Percentiles rank a stretch among this genome's conserved stretches.
Conservation (phyloP, 164 flowering plant species). For the Liquidambar formosana region DNA sequence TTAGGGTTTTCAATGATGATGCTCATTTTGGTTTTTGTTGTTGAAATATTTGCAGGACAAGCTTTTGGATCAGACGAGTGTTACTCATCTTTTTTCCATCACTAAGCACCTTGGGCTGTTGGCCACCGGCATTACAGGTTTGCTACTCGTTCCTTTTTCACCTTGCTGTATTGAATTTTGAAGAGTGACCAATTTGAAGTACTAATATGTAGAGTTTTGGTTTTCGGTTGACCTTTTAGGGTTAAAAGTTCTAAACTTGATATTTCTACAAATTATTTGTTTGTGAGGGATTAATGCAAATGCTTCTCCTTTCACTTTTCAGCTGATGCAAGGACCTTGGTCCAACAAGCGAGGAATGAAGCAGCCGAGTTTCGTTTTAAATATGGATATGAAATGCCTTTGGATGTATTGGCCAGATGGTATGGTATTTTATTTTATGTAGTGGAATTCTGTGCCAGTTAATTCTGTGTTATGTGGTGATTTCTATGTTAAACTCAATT, state of each 20-base stretch:
- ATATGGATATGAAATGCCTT: slow-evolving; percentile 98
- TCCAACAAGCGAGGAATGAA: slow-evolving; percentile 96
- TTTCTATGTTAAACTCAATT: too few relatives aligned
- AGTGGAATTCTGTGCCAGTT: too few relatives aligned
- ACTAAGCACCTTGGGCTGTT: slow-evolving; percentile 84
- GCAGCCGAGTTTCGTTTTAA: slow-evolving; percentile 89
- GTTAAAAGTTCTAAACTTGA: too few relatives aligned
- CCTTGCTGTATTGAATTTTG: too few relatives aligned
- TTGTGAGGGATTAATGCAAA: background rate
- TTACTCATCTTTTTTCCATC: slow-evolving; percentile 81
- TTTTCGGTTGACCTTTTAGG: background rate
- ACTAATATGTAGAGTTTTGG: too few relatives aligned
- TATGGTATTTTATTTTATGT: slow-evolving; percentile 25
- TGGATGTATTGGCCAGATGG: slow-evolving; percentile 88
- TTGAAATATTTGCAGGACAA: slow-evolving; percentile 98
- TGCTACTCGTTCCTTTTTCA: slow-evolving; percentile 1
- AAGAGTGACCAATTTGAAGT: too few relatives aligned
- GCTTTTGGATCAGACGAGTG: slow-evolving; percentile 97
- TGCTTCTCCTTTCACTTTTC: too few relatives aligned
- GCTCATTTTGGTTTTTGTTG: too few relatives aligned
- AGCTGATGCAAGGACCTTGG: slow-evolving; percentile 99
- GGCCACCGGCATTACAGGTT: slow-evolving; percentile 98
- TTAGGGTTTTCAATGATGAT: slow-evolving; percentile 3
- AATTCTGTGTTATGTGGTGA: too few relatives aligned
- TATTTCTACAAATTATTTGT: too few relatives aligned